Evolutionary conservation across 495 filamentous ascomycete species (phyloP), one percentile per base, ranked within the genome.

Genomic region (Aspergillus cavernicola): DNA sequence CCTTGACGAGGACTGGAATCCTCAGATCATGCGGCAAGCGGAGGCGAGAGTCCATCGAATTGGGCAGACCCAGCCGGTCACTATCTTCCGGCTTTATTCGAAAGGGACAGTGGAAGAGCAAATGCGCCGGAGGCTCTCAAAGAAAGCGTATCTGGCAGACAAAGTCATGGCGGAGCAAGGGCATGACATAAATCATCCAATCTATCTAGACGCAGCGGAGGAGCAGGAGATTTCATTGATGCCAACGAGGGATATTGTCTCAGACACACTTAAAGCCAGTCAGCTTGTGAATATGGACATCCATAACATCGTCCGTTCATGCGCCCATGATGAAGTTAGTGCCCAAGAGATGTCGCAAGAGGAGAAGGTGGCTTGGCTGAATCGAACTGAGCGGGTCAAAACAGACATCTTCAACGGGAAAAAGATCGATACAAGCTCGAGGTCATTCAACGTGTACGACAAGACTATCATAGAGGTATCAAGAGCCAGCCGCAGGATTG

Each of bases 1-100:
- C 57, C 62, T 86, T 3, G 85, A 88, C 35, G 75, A 81, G 12
- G 83, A 87, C 53, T 87, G 81, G 81, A 87, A 87, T 35, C 85
- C 84, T 0, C 83, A 85, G 54, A 70, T 82, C 9, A 82, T 74
- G 48, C 55, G 80, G 3, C 82, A 85, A 54, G 82, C 82, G 0
- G 80, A 84, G 56, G 77, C 81, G 19, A 70, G 82, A 10, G 80
- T 80, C 1, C 80, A 85, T 56, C 66, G 82, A 0, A 82, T 85
- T 32, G 82, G 82, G 0, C 82, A 85, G 60, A 78, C 66, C 0
- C 70, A 77, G 23, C 74, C 77, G 19, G 82, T 85, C 0, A 79
- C 74, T 0, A 66, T 85, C 2, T 85, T 84, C 58, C 78, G 81
- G 42, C 62, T 85, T 0, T 79, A 77, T 49, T 79, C 82, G 1